Evolutionary conservation across 495 filamentous ascomycete species (phyloP).

Genomic region (Trichoderma reesei): DNA sequence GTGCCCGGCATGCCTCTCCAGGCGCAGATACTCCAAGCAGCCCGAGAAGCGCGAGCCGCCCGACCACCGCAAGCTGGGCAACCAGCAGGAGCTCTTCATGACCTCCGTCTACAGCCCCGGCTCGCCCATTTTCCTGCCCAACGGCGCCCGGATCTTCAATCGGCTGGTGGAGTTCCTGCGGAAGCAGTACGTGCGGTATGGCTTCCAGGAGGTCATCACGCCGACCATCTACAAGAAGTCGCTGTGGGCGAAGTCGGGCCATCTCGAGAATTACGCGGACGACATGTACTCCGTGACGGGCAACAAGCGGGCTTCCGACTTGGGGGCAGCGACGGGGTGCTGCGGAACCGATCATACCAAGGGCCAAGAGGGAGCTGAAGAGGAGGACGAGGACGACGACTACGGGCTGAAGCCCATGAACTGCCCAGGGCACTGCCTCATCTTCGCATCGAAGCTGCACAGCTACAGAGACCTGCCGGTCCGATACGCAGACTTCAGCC

Average conservation of each 20-base stretch:
- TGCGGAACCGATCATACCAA: conserved; percentile 21
- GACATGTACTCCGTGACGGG: conserved; percentile 88
- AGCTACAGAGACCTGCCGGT: conserved; percentile 80
- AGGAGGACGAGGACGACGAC: conserved; percentile 67
- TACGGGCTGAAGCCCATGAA: conserved; percentile 97
- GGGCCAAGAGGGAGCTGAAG: conserved; percentile 16
- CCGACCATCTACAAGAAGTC: conserved; percentile 90
- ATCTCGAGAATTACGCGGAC: conserved; percentile 88
- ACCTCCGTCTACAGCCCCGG: conserved; percentile 74
- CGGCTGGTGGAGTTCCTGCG: conserved; percentile 78
- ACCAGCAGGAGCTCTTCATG: conserved; percentile 67
- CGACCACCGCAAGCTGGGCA: conserved; percentile 64
- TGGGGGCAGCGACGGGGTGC: conserved; percentile 19
- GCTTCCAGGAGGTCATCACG: conserved; percentile 85
- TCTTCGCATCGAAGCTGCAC: conserved; percentile 61
- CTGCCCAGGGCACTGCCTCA: conserved; percentile 86
- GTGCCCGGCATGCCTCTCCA: conserved; percentile 3
- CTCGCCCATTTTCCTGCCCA: conserved; percentile 79
- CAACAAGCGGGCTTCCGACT: conserved; percentile 31
- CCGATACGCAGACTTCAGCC: conserved; percentile 87
- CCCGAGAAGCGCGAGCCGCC: conserved; percentile 17
- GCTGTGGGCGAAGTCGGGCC: conserved; percentile 80
- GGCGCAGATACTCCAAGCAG: conserved; percentile 5
- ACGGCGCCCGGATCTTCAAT: conserved; percentile 79
- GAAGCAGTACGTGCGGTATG: conserved; percentile 76